Evolutionary conservation across 768 basidiomycete species (phyloP).

Genomic region (Galerina marginata): DNA sequence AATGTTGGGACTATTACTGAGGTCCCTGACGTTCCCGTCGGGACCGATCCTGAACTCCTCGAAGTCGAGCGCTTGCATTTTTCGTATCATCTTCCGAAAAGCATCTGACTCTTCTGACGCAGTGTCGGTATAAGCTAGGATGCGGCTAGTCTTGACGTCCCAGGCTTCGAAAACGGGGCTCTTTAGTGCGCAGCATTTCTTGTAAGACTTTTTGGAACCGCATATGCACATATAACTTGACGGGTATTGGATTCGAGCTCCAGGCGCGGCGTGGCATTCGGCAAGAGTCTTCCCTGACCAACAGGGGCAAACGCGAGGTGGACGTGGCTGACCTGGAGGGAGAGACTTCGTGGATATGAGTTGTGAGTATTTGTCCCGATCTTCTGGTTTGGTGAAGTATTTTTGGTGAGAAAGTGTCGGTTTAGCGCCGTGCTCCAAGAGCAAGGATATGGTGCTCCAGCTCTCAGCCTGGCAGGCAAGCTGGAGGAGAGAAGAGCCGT

Average conservation of each 20-base stretch:
- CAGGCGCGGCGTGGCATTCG: not conserved
- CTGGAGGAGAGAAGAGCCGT: not conserved
- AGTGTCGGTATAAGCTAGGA: not conserved
- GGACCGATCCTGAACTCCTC: not conserved
- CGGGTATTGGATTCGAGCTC: not conserved
- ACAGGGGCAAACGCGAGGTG: not conserved
- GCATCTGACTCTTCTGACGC: not conserved
- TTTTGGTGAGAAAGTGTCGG: not conserved
- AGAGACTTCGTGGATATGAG: not conserved
- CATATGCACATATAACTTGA: not conserved
- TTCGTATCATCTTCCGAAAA: not conserved
- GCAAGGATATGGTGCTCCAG: not conserved
- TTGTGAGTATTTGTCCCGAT: not conserved
- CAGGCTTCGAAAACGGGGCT: not conserved
- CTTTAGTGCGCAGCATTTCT: not conserved
- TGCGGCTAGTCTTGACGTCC: not conserved
- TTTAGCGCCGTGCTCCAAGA: slow-evolving; percentile 1
- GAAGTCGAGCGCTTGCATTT: not conserved
- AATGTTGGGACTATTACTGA: not conserved
- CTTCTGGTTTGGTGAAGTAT: not conserved
- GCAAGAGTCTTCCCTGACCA: not conserved
- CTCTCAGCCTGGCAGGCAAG: not conserved
- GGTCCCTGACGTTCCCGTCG: not conserved
- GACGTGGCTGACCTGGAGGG: not conserved
- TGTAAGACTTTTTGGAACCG: not conserved